These are phyloP conservation scores for Trypanosoma lewisi DNA, from an alignment of 208 protist species.

Conservation along the genomic window DNA sequence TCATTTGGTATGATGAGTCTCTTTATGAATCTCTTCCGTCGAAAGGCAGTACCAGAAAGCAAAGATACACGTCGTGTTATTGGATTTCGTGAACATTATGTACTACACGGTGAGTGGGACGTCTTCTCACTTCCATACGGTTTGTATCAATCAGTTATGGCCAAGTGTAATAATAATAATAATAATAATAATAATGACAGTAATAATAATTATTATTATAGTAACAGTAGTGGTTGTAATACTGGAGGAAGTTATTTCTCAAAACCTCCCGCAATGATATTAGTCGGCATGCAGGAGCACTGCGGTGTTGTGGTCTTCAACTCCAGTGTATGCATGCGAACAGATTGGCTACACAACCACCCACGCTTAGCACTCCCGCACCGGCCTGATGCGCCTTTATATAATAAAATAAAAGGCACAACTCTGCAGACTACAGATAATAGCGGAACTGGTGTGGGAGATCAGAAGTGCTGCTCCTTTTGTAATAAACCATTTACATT, in stretches of 20 bases:
- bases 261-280: slow-evolving; percentile 21
- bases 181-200: not conserved
- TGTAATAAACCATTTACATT: slow-evolving; percentile 73
- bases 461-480: slow-evolving; percentile 36
- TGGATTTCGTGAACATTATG: slow-evolving; percentile 25
- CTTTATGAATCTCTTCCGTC: slow-evolving; percentile 18
- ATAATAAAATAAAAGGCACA: slow-evolving; percentile 34
- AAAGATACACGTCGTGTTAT: slow-evolving; percentile 5
- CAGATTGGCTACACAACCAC: slow-evolving; percentile 57
- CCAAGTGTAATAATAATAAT: not conserved
- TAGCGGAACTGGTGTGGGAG: not conserved
- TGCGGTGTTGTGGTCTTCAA: slow-evolving; percentile 51
- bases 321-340: slow-evolving; percentile 54
- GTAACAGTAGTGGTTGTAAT: not conserved
- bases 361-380: slow-evolving; percentile 59
- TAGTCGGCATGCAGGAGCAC: slow-evolving; percentile 40
- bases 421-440: not conserved
- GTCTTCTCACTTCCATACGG: slow-evolving; percentile 3
- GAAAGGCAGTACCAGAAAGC: slow-evolving; percentile 5
- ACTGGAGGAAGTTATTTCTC: not conserved
- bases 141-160: slow-evolving; percentile 16
- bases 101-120: slow-evolving; percentile 25
- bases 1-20: slow-evolving; percentile 19
- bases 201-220: not conserved
- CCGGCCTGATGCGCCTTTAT: slow-evolving; percentile 47